Percentiles rank a stretch among this genome's conserved stretches.
Evolutionary conservation across 1,284 basidiomycete genomes (phyloP).

Genomic region (Cutaneotrichosporon sp.): DNA sequence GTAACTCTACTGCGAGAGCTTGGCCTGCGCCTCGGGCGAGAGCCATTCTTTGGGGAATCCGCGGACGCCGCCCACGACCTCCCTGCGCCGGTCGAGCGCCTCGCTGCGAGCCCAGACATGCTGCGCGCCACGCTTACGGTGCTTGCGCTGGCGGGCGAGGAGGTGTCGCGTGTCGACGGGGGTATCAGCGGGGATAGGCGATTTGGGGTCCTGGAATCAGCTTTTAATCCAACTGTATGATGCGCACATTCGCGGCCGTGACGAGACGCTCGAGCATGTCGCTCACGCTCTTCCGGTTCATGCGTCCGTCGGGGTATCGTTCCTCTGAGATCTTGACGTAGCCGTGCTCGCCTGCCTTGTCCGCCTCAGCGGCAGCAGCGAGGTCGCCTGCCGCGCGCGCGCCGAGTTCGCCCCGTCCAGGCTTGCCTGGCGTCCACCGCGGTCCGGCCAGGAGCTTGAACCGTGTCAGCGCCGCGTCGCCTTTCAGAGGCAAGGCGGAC

Average conservation of each 20-base stretch:
- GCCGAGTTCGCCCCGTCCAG: constrained; percentile 40
- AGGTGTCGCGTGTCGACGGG: constrained; percentile 74
- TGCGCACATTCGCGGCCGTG: constrained; percentile 67
- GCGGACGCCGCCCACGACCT: constrained; percentile 53
- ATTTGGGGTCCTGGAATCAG: constrained; percentile 50
- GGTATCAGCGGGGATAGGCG: constrained; percentile 57
- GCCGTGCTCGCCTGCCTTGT: constrained; percentile 56
- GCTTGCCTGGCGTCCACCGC: constrained; percentile 69
- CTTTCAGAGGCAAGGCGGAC: constrained; percentile 60
- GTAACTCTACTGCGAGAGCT: not conserved
- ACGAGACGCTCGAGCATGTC: constrained; percentile 69
- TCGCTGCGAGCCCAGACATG: constrained; percentile 43
- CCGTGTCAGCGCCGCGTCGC: constrained; percentile 62
- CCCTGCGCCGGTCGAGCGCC: constrained; percentile 19
- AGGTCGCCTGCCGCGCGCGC: constrained; percentile 38
- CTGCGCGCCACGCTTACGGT: constrained; percentile 64
- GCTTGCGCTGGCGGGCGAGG: constrained; percentile 62
- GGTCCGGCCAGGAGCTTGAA: constrained; percentile 75
- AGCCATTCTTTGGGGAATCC: constrained; percentile 82
- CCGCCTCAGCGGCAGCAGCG: not conserved
- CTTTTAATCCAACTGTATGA: not conserved
- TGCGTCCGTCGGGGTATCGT: constrained; percentile 64
- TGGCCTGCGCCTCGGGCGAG: constrained; percentile 1
- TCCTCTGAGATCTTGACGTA: constrained; percentile 82
- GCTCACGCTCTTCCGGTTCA: constrained; percentile 82